A percentile compares a stretch with the other conserved stretches of the same genome.
phyloP scores from a whole-genome alignment of 176 grass and related monocot species.

The Cymbopogon citratus region DNA sequence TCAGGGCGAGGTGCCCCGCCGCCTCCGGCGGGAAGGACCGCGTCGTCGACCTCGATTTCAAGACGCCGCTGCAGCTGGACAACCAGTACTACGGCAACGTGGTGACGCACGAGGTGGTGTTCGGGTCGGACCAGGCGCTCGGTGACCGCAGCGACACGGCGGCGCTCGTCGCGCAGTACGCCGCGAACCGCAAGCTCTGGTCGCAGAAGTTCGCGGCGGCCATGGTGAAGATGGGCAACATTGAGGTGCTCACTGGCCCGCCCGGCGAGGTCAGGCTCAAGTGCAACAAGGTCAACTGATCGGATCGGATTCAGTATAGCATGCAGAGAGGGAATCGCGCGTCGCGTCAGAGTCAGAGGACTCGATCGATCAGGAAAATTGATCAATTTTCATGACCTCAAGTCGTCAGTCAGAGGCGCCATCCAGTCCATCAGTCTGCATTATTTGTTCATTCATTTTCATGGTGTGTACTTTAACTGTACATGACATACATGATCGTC shows the following conservation, averaged over 20 bases:
- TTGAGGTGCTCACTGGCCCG: constrained; percentile 43
- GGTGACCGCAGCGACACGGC: constrained; percentile 10
- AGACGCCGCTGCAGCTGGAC: constrained; percentile 40
- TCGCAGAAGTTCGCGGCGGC: constrained; percentile 37
- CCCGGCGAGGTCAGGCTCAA: constrained; percentile 40
- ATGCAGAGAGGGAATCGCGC: not conserved
- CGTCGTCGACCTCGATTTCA: constrained; percentile 27
- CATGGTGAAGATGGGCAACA: constrained; percentile 53
- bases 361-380: too few species aligned
- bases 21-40: not conserved
- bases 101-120: constrained; percentile 28
- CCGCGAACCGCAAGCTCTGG: constrained; percentile 23
- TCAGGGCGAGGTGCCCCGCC: constrained; percentile 23
- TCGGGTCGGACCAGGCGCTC: constrained; percentile 46
- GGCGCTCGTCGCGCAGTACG: constrained; percentile 31
- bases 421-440: not conserved
- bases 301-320: too few species aligned
- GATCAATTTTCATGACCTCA: not conserved
- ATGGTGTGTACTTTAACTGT: constrained; percentile 8
- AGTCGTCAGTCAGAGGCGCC: not conserved
- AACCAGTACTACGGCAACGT: constrained; percentile 49
- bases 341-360: not conserved
- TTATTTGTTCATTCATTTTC: not conserved
- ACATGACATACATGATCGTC: not conserved
- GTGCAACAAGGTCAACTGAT: constrained; percentile 40